Conservation (phyloP, 176 grass and related monocot genomes). For the Zea mays region Zm-B73-REFERENCE-NAM-5.0 NC_050098.1:237764001-237764500, state of each 20-base stretch:
- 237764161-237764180: not conserved
- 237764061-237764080: not conserved
- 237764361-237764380: too few relatives aligned
- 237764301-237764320: not conserved
- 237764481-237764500: too few relatives aligned
- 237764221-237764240: not conserved
- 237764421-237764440: too few relatives aligned
- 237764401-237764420: too few relatives aligned
- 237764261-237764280: not conserved
- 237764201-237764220: not conserved
- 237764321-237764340: too few relatives aligned
- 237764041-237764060: not conserved
- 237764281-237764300: not conserved
- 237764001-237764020: too few relatives aligned
- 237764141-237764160: not conserved
- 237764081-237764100: not conserved
- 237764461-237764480: too few relatives aligned
- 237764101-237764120: not conserved
- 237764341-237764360: too few relatives aligned
- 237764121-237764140: not conserved
- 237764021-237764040: too few relatives aligned
- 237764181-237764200: not conserved
- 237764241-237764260: conserved; percentile 1
- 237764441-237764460: too few relatives aligned
- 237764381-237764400: too few relatives aligned